These are phyloP conservation scores for Alternaria gaisen DNA, from an alignment of 2,329 filamentous ascomycete genomes.

Conservation along the genomic window DNA sequence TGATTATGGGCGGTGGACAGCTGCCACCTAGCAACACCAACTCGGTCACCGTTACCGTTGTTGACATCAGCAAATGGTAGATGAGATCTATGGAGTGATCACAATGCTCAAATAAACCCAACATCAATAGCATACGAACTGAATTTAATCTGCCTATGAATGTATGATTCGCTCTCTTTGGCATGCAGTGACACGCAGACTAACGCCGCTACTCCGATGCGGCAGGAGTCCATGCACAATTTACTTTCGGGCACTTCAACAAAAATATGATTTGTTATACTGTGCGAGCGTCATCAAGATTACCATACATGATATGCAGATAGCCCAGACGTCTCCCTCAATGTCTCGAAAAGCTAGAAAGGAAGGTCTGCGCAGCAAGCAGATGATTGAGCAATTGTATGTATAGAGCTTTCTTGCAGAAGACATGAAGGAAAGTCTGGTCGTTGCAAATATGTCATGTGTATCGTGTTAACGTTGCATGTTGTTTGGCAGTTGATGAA, in stretches of 20 bases:
- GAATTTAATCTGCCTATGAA: background rate
- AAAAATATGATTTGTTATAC: background rate
- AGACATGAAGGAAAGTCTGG: background rate
- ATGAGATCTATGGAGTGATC: background rate
- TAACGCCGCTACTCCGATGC: background rate
- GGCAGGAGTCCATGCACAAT: background rate
- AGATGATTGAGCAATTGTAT: background rate
- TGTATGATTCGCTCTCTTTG: background rate
- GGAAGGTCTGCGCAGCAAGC: background rate
- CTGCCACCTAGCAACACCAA: constrained; percentile 47
- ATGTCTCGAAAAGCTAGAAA: background rate
- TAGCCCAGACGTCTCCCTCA: background rate
- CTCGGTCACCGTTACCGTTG: constrained; percentile 41
- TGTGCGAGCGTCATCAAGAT: background rate
- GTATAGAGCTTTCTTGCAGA: background rate
- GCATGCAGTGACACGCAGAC: background rate
- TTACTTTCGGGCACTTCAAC: background rate
- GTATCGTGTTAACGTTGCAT: background rate
- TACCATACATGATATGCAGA: background rate
- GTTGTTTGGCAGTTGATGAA: background rate
- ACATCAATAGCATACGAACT: background rate
- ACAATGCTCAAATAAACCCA: background rate
- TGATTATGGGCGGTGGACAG: constrained; percentile 55
- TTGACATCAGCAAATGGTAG: constrained; percentile 40
- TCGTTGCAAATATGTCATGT: background rate